Base-by-base conservation (phyloP, 2,329 filamentous ascomycete species). In the Nemania sp. region DNA sequence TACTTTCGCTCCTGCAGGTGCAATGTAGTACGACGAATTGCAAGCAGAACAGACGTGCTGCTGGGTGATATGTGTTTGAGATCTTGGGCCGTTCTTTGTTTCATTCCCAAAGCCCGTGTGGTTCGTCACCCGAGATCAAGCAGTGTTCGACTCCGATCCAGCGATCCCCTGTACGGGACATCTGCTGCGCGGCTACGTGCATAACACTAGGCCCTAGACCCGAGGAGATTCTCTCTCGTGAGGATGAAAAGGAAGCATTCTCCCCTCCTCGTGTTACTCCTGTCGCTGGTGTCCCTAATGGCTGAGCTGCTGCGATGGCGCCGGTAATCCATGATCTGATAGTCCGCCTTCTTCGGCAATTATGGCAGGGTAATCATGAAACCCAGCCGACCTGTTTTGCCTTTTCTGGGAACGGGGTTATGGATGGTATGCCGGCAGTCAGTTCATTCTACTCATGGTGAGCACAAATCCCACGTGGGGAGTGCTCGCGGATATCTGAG, bases 381-480 rank as follows among this genome's bases (percentile, higher is more conserved):
- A 32, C 22, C 20, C 38, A 24, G 29, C 8, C 15, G 52, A 60
- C 41, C 6, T 43, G 8, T n/a, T n/a, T 32, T 24, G 29, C n/a
- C 18, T 20, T 11, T 38, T n/a, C 20, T 22, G 41, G 32, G 22
- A 57, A 64, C 10, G 22, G 57, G 20, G 38, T 15, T 56, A 24
- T 38, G 53, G 49, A 54, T 52, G 7, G 13, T 5, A 66, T 35
- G 43, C 58, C 63, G 66, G 58, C 26, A 68, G 43, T 67, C 53
- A 53, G 11, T 55, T 45, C 22, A 57, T 54, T 64, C 26, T 56
- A 55, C 18, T 53, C 52, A 64, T 38, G 15, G 57, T 70, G 72
- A 75, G 55, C 67, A 74, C 72, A 71, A 69, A 71, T 71, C 53
- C 74, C 75, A 77, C 75, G 75, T 76, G 75, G 73, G 64, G 73